Evolutionary conservation across 805 yeast species (phyloP).

Genomic region (Saitoella complicata): DNA sequence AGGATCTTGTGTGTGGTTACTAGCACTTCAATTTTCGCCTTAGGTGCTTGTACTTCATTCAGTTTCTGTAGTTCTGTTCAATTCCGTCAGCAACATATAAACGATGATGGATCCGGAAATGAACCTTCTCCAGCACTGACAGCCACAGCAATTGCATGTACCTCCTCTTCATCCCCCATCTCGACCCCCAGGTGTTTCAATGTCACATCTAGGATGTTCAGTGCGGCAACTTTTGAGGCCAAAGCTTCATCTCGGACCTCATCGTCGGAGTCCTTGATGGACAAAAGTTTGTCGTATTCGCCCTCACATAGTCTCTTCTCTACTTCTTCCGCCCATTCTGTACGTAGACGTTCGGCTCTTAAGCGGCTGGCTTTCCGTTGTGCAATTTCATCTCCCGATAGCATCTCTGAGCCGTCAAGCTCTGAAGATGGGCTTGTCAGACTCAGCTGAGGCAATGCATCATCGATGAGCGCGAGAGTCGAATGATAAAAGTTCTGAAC

Average conservation of each 20-base stretch:
- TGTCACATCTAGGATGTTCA: conserved; percentile 16
- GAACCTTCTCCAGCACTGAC: conserved; percentile 8
- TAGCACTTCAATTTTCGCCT: conserved; percentile 20
- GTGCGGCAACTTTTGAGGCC: conserved; percentile 17
- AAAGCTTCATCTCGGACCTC: conserved; percentile 15
- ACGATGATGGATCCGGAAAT: background rate
- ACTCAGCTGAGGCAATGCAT: too few species aligned
- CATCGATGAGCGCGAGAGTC: too few species aligned
- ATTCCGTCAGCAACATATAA: background rate
- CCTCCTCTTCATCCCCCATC: conserved; percentile 8
- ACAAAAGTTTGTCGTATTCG: too few species aligned
- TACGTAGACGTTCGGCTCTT: too few species aligned
- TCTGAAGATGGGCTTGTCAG: too few species aligned
- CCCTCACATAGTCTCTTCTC: too few species aligned
- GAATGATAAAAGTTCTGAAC: too few species aligned
- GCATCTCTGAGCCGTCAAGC: too few species aligned
- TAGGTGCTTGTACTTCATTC: conserved; percentile 20
- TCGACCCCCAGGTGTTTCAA: conserved; percentile 20
- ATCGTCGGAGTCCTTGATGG: conserved; percentile 10
- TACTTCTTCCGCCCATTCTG: too few species aligned
- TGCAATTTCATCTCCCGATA: too few species aligned
- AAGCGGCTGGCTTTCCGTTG: too few species aligned
- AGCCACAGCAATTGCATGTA: conserved; percentile 4
- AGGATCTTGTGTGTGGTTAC: conserved; percentile 23
- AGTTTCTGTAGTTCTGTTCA: conserved; percentile 12